Evolutionary conservation across 441 rosid species (phyloP), one percentile per base, ranked within the genome.

Genomic region (Macaranga tanarius): DNA sequence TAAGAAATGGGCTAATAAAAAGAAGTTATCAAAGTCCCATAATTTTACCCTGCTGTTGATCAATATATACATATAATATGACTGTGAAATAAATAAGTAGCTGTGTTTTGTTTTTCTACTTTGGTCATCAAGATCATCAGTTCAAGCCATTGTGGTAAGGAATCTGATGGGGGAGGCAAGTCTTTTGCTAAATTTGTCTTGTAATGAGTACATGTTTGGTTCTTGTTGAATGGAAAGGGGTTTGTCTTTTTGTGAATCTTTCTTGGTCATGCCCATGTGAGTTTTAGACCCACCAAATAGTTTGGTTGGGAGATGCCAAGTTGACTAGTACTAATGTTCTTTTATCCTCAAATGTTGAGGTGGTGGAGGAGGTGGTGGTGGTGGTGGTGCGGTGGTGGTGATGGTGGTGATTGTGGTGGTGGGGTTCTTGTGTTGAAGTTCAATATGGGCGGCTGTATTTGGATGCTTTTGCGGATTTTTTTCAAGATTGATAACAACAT

Each of bases 21-120:
- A 69, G 38, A 70, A 20, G 12, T 56, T 38, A 23, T 45, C 13
- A 22, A 56, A 66, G 71, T 38, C 74, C 73, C 77, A 40, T 56
- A 26, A 25, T 45, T 19, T 55, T 1, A 13, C 70, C 70, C 28
- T 76, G 79, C 78, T 70, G 63, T 72, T 74, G 54, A 80, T 75
- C 80, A 70, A 26, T 58, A 31, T 58, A 31, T 26, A 68, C 4
- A 52, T 15, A 58, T 77, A 63, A 34, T 69, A 48, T 9, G 79
- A 71, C 75, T 84, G 84, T 82, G 61, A 71, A 54, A 83, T 84
- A 82, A 86, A 84, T 77, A 82, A 83, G 79, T 56, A 62, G 69
- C 60, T 69, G 62, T 69, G 6, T 65, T 26, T 17, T 48, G 19
- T 7, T 16, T 25, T 23, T 16, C 47, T 48, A 1, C 13, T 12